Percentiles rank a stretch among this genome's conserved stretches.
phyloP scores from a whole-genome alignment of 129 eudicot species.

The Arctium lappa region DNA sequence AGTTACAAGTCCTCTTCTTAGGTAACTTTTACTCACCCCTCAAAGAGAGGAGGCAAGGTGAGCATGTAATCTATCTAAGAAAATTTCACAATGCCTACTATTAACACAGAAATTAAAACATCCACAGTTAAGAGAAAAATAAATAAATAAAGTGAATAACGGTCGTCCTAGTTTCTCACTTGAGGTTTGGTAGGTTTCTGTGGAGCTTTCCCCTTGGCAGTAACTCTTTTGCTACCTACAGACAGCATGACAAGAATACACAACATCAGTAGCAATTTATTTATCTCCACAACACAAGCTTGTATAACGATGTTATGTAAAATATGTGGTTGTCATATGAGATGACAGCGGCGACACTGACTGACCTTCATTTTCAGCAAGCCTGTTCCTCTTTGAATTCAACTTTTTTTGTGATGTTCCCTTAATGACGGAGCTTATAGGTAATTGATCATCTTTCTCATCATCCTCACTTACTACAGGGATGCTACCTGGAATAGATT shows the following conservation, averaged over 20 bases:
- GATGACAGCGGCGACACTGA: neutral
- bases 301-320: neutral
- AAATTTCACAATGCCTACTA: neutral
- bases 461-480: constrained; percentile 35
- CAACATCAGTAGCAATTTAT: neutral
- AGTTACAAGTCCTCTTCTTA: neutral
- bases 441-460: constrained; percentile 35
- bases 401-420: constrained; percentile 21
- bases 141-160: neutral
- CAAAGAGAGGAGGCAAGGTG: neutral
- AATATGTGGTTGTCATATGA: neutral
- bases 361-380: constrained; percentile 25
- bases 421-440: constrained; percentile 20
- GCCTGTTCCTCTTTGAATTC: constrained; percentile 22
- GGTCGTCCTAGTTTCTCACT: constrained; percentile 22
- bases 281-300: neutral
- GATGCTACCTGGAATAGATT: constrained; percentile 31
- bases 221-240: constrained; percentile 28
- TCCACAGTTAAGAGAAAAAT: neutral
- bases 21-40: neutral
- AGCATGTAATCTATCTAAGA: neutral
- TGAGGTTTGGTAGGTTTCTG: constrained; percentile 27
- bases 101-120: neutral
- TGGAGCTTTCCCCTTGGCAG: constrained; percentile 16
- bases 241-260: neutral